These are phyloP conservation scores for Exophiala xenobiotica DNA, from an alignment of 2,329 filamentous ascomycete genomes.

Conservation along the genomic window DNA sequence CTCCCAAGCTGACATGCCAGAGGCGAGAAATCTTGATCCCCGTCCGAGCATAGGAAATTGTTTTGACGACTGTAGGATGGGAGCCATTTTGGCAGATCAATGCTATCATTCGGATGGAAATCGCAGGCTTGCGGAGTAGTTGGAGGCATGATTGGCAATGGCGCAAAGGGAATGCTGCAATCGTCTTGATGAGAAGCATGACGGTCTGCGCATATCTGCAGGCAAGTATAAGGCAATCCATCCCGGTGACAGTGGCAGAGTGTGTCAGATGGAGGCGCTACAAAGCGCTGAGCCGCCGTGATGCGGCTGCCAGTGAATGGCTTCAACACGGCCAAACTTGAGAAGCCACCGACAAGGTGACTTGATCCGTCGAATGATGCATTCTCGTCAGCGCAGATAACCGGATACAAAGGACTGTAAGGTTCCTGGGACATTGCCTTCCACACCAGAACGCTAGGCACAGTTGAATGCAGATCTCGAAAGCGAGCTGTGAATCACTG, in stretches of 20 bases:
- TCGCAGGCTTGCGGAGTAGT: neutral
- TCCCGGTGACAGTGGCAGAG: slow-evolving; percentile 12
- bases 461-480: slow-evolving; percentile 1
- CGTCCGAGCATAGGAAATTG: neutral
- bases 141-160: neutral
- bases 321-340: neutral
- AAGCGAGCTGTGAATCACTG: slow-evolving; percentile 8
- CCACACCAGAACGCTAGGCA: slow-evolving; percentile 8
- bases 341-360: slow-evolving; percentile 14
- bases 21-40: neutral
- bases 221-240: neutral
- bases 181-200: neutral
- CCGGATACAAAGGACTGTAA: slow-evolving; percentile 2
- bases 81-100: neutral
- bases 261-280: slow-evolving; percentile 20
- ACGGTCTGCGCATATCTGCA: neutral
- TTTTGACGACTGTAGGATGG: neutral
- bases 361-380: slow-evolving; percentile 3
- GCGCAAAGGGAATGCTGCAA: neutral
- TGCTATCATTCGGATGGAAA: neutral
- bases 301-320: slow-evolving; percentile 13
- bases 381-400: slow-evolving; percentile 1
- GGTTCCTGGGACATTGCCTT: slow-evolving; percentile 10
- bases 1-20: neutral
- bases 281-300: slow-evolving; percentile 8